These are phyloP conservation scores for Dentipellis sp. DNA, from an alignment of 768 basidiomycete genomes.

Conservation along the genomic window DNA sequence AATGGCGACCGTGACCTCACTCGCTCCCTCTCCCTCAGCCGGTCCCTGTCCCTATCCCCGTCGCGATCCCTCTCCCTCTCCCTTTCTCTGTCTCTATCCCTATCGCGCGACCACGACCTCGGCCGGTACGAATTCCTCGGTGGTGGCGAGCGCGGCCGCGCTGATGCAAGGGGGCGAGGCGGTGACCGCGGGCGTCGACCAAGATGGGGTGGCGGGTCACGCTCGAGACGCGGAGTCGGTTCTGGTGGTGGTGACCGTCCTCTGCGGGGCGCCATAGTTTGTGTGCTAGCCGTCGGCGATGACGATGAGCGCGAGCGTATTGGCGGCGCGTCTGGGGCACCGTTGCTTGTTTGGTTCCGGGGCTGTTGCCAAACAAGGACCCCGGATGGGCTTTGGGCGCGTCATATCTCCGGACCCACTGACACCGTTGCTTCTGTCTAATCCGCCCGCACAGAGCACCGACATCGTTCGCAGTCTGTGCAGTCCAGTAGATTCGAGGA, in stretches of 20 bases:
- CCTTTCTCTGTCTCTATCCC: not conserved
- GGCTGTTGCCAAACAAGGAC: not conserved
- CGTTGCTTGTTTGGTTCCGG: not conserved
- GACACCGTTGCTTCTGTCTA: too few species aligned
- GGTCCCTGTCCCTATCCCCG: not conserved
- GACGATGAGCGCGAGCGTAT: not conserved
- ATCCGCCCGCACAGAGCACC: not conserved
- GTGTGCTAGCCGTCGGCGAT: not conserved
- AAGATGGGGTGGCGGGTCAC: slow-evolving; percentile 1
- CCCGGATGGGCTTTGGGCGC: not conserved
- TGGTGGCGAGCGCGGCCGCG: not conserved
- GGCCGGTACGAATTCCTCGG: slow-evolving; percentile 1
- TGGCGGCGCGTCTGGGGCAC: not conserved
- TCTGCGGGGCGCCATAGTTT: not conserved
- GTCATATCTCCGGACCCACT: too few species aligned
- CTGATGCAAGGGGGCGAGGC: not conserved
- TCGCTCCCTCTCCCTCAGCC: not conserved
- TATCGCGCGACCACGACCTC: slow-evolving; percentile 3
- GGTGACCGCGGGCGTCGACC: not conserved
- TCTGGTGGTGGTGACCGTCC: not conserved
- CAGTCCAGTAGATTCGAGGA: too few species aligned
- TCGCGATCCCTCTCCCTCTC: not conserved
- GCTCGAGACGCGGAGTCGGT: not conserved
- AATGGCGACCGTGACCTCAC: slow-evolving; percentile 11
- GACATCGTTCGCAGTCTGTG: not conserved